Evolutionary conservation across 1,284 basidiomycete species (phyloP), one percentile per base, ranked within the genome.

Genomic region (Cryptococcus neoformans): DNA sequence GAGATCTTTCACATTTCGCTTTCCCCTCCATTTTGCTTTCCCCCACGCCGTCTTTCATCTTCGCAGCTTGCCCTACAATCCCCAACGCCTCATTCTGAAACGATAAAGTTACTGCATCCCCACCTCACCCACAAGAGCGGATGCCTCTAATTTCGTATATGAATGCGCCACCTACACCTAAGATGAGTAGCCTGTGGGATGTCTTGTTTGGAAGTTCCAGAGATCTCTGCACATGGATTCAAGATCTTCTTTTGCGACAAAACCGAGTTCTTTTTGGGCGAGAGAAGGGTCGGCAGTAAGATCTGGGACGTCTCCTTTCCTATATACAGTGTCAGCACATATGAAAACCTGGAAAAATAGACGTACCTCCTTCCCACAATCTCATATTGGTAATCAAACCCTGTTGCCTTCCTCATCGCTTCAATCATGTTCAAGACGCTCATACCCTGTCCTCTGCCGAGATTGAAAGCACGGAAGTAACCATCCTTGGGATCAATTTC

Each of bases 241-340:
- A 53, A 97, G 82, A 67, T 86, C 82, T 67, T 86, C 82, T 42
- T 83, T 82, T 14, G 95, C 95, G 64, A 87, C 85, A 83, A 99
- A 99, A 16, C 92, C 92, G 44, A 99, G 87, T 77, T 99, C 96
- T 75, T 87, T 87, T 80, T 94, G 86, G 0, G 96, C 96, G 34
- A 97, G 82, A 3, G 87, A 67, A 0, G 96, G 95, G 76, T 99
- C 89, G 7, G 95, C 96, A 11, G 94, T 98, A 44, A 99, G 83
- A 75, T 98, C 93, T 0, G 96, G 95, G 0, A 99, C 96, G 74
- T 99, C 96, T 8, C 95, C 96, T 49, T 85, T 83, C 63, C 92
- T 92, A 69, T n/a, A 16, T 16, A 41, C 40, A 41, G 40, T 12
- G 40, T 41, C 12, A 5, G 40, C 3, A 54, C 7, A 56, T 3